These are phyloP conservation scores for Fraxinus latifolia DNA, from an alignment of 305 asterid species.

Conservation along the genomic window DNA sequence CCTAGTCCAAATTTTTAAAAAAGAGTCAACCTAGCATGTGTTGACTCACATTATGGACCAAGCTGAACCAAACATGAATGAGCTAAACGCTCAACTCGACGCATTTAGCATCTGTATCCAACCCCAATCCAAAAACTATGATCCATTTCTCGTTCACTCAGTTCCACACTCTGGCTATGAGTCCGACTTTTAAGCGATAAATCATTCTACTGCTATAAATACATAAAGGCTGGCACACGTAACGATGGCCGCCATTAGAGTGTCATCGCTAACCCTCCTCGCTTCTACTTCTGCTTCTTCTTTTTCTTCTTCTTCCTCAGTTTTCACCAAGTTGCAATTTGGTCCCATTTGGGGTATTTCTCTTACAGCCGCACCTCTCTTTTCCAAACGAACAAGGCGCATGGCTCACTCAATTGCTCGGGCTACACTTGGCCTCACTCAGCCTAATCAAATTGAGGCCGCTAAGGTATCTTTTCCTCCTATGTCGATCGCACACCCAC, in stretches of 20 bases:
- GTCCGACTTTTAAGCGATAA: neutral
- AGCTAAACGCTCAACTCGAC: neutral
- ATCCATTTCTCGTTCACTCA: neutral
- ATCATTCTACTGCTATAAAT: constrained; percentile 28
- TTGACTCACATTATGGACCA: neutral
- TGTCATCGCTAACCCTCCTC: constrained; percentile 31
- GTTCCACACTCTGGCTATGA: neutral
- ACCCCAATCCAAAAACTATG: neutral
- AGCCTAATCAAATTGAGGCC: constrained; percentile 50
- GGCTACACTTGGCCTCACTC: constrained; percentile 92
- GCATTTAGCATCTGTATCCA: neutral
- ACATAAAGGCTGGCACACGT: constrained; percentile 17
- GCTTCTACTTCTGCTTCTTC: constrained; percentile 38
- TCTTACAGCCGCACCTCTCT: constrained; percentile 16
- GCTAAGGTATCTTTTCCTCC: constrained; percentile 48
- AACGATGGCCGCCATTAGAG: constrained; percentile 63
- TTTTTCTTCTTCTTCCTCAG: constrained; percentile 26
- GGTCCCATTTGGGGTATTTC: constrained; percentile 27
- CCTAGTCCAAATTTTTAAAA: neutral
- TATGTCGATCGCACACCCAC: neutral
- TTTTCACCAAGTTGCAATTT: constrained; percentile 33
- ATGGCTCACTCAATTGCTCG: constrained; percentile 76
- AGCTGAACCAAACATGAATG: neutral
- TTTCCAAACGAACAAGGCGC: constrained; percentile 30
- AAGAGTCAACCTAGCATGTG: neutral